These are phyloP conservation scores for Tympanopsis confertula DNA, from an alignment of 2,329 filamentous ascomycete genomes.

Conservation along the genomic window DNA sequence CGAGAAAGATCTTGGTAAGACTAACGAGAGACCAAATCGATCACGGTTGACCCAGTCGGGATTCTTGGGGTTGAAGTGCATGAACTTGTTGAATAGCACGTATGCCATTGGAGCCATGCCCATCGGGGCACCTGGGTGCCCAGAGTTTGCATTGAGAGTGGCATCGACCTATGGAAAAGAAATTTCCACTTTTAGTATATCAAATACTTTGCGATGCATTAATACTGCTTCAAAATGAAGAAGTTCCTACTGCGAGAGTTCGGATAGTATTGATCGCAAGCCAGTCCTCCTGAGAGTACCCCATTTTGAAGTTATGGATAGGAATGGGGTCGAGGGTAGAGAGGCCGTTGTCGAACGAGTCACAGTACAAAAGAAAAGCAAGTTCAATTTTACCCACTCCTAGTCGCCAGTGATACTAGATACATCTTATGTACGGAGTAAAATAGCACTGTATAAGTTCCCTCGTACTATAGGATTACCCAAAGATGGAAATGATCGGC, in stretches of 20 bases:
- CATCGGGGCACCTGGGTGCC: slow-evolving; percentile 97
- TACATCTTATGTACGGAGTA: too few relatives aligned
- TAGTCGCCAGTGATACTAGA: too few relatives aligned
- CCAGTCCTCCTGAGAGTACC: slow-evolving; percentile 76
- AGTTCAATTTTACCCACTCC: too few relatives aligned
- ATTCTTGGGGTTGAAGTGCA: slow-evolving; percentile 99
- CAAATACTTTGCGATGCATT: too few relatives aligned
- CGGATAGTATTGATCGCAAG: slow-evolving; percentile 98
- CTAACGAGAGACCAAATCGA: slow-evolving; percentile 97
- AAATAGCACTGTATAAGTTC: too few relatives aligned
- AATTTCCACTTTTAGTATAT: too few relatives aligned
- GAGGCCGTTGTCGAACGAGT: too few relatives aligned
- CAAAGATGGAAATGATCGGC: too few relatives aligned
- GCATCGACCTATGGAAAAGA: slow-evolving; percentile 77
- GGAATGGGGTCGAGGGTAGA: too few relatives aligned
- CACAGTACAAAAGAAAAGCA: too few relatives aligned
- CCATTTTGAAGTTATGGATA: too few relatives aligned
- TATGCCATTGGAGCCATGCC: slow-evolving; percentile 88
- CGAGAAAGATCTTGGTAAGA: slow-evolving; percentile 16
- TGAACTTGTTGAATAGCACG: slow-evolving; percentile 97
- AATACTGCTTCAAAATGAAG: slow-evolving; percentile 4
- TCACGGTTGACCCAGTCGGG: slow-evolving; percentile 94
- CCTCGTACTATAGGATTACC: too few relatives aligned
- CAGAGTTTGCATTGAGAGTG: slow-evolving; percentile 88
- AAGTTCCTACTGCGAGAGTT: slow-evolving; percentile 82